phyloP scores from a whole-genome alignment of 179 eudicot genomes.

The Vitellaria paradoxa region DNA sequence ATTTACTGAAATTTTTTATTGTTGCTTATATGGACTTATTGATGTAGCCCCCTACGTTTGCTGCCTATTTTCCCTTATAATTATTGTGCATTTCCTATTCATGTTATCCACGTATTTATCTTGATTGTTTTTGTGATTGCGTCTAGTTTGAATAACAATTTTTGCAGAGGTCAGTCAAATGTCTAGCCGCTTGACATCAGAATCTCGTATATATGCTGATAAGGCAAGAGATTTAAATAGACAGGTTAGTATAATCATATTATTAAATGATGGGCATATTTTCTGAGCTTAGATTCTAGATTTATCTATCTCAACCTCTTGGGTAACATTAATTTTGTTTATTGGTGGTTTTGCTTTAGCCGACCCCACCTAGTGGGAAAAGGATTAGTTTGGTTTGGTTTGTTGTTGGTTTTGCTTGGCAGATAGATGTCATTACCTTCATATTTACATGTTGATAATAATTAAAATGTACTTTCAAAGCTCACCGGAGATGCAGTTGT shows the following conservation, averaged over 20 bases:
- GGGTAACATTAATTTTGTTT: neutral
- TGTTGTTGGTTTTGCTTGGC: conserved; percentile 1
- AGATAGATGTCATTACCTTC: neutral
- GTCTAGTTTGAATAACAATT: conserved; percentile 4
- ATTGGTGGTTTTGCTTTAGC: neutral
- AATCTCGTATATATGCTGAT: conserved; percentile 93
- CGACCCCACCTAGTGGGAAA: no score
- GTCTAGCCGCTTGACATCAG: conserved; percentile 95
- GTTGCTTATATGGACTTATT: no score
- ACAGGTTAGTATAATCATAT: conserved; percentile 56
- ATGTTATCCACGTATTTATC: neutral
- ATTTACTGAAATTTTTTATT: no score
- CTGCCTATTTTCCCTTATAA: neutral
- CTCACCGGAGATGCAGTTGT: no score
- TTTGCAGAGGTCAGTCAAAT: conserved; percentile 95
- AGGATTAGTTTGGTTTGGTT: neutral
- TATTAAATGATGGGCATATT: neutral
- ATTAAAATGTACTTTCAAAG: no score
- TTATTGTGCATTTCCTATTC: neutral
- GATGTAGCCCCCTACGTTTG: neutral
- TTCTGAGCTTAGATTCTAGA: neutral
- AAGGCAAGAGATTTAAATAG: conserved; percentile 94
- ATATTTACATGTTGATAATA: no score
- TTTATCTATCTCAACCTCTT: neutral
- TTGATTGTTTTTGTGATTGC: neutral